Base-by-base conservation (phyloP, 2,329 filamentous ascomycete genomes). In the Pestalotiopsis sp. region DNA sequence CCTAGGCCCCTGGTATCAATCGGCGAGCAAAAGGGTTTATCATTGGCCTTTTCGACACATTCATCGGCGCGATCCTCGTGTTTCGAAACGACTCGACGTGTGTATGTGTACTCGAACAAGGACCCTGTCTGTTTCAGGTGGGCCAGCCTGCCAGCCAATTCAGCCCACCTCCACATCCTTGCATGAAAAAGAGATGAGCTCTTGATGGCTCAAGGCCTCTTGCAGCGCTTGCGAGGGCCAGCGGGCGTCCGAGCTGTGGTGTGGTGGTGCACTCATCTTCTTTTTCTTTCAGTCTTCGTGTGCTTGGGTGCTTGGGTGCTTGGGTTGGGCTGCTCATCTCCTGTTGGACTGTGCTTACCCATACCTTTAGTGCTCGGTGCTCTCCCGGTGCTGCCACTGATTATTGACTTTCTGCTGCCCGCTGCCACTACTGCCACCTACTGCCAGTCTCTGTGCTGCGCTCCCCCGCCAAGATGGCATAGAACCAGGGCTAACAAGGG, bases 131-230 rank as follows among this genome's bases (percentile, higher is more conserved):
- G 61, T 64, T 66, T 66, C 65, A 66, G 65, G 65, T 66, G 65
- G 65, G 65, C 52, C 65, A 20, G 31, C 45, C 45, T 31, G 65
- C 52, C 65, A 20, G n/a, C 45, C 64, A 57, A 57, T 66, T 66
- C 41, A 66, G 64, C 64, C 64, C 64, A 49, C 62, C 64, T 66
- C 64, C 64, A 59, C 56, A 66, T 66, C 65, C 65, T 49, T 66
- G 65, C 65, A 66, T 66, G 52, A 66, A 57, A 36, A 62, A 59
- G 56, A 66, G 65, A 66, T 66, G 65, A 66, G 65, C 65, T 66
- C 58, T 31, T 20, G 65, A 60, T 49, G 56, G 56, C 20, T 17
- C 25, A 66, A 66, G 65, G 65, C 23, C 40, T 25, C 64, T 66
- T 66, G 64, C 64, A 66, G 64, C 36, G 20, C 65, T 66, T 66